Percentiles rank a stretch among this genome's conserved stretches.
These are phyloP conservation scores for Aegilops bicornis DNA, from an alignment of 176 grass and related monocot species.

Conservation along the genomic window DNA sequence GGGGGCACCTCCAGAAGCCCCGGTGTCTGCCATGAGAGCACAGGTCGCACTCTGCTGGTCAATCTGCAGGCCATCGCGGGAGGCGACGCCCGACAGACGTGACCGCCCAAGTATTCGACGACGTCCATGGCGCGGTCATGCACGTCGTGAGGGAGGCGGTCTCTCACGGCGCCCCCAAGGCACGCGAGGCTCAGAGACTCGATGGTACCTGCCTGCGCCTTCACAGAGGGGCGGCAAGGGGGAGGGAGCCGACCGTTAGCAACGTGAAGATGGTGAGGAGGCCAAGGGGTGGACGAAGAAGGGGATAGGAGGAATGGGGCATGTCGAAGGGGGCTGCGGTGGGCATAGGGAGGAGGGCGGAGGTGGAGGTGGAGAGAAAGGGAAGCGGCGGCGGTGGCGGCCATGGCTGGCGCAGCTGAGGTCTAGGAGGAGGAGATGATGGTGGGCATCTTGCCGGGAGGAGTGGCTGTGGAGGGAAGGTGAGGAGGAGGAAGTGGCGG, in stretches of 20 bases:
- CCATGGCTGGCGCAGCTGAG: constrained; percentile 31
- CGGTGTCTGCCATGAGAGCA: constrained; percentile 87
- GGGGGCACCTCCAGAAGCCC: constrained; percentile 93
- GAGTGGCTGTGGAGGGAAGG: constrained; percentile 26
- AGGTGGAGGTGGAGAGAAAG: constrained; percentile 48
- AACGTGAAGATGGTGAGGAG: constrained; percentile 23
- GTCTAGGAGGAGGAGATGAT: constrained; percentile 29
- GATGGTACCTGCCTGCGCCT: constrained; percentile 44
- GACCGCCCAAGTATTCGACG: constrained; percentile 67
- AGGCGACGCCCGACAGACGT: constrained; percentile 66
- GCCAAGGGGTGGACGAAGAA: background rate
- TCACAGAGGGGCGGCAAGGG: constrained; percentile 17
- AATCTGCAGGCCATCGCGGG: constrained; percentile 69
- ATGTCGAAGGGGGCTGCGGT: constrained; percentile 24
- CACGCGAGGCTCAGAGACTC: constrained; percentile 43
- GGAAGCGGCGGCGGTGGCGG: constrained; percentile 13
- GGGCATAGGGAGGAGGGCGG: constrained; percentile 25
- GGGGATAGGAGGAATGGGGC: constrained; percentile 31
- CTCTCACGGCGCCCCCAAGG: too few species aligned
- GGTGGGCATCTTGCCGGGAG: constrained; percentile 19
- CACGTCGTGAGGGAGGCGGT: too few species aligned
- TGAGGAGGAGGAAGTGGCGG: background rate
- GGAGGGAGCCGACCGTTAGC: constrained; percentile 23
- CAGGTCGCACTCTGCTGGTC: constrained; percentile 80
- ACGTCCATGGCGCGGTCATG: constrained; percentile 79